Conservation (phyloP, 2,329 filamentous ascomycete genomes). For the Claviceps fusiformis region DNA sequence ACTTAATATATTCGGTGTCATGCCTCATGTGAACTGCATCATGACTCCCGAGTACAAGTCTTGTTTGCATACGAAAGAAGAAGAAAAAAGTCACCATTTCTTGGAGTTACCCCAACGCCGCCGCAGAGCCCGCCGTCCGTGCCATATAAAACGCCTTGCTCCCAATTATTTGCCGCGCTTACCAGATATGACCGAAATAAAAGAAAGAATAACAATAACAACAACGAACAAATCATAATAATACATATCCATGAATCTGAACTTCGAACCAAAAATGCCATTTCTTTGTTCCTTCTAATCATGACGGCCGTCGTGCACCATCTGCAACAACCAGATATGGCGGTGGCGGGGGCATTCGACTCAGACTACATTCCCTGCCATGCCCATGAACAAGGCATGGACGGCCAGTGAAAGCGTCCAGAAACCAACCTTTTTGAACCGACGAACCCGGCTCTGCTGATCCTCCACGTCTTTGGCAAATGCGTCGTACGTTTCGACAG, state of each 20-base stretch:
- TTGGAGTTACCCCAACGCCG: background rate
- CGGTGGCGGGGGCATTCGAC: background rate
- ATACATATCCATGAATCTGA: background rate
- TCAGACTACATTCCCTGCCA: slow-evolving; percentile 66
- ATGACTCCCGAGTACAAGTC: too few species aligned
- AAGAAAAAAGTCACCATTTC: background rate
- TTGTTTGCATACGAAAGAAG: background rate
- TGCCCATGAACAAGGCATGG: slow-evolving; percentile 87
- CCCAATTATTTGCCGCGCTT: background rate
- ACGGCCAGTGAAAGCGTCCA: slow-evolving; percentile 90
- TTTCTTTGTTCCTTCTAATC: background rate
- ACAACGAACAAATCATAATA: too few species aligned
- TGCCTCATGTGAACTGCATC: background rate
- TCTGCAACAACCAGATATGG: too few species aligned
- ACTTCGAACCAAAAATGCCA: background rate
- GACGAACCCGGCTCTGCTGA: slow-evolving; percentile 69
- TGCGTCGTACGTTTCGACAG: slow-evolving; percentile 85
- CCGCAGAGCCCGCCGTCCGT: background rate
- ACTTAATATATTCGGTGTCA: background rate
- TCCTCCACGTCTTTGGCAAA: slow-evolving; percentile 87
- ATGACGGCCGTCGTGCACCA: background rate
- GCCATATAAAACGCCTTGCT: background rate
- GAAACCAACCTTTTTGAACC: slow-evolving; percentile 90
- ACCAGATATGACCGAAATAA: background rate
- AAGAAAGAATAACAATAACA: background rate